Percentiles rank a stretch among this genome's conserved stretches.
These are phyloP conservation scores for Sporothrix mexicana DNA, from an alignment of 2,329 filamentous ascomycete species.

Conservation along the genomic window DNA sequence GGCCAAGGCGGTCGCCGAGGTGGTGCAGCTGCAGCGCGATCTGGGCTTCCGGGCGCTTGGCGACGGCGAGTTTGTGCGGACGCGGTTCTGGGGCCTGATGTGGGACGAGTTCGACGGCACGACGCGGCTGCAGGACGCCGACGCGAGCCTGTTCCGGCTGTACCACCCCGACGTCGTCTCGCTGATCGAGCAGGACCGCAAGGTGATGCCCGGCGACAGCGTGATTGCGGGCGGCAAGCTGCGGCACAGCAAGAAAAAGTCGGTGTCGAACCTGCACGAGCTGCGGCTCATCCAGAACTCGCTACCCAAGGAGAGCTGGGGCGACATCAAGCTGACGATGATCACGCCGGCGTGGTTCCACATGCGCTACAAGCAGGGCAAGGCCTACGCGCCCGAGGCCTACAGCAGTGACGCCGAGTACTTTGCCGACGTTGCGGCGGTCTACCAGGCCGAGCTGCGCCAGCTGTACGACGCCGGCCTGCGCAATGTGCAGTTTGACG, in stretches of 20 bases:
- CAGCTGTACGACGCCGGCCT: slow-evolving; percentile 58
- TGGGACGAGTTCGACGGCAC: slow-evolving; percentile 54
- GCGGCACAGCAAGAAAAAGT: slow-evolving; percentile 50
- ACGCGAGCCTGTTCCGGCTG: slow-evolving; percentile 57
- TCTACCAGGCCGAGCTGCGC: slow-evolving; percentile 55
- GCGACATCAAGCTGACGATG: slow-evolving; percentile 65
- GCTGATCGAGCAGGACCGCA: slow-evolving; percentile 57
- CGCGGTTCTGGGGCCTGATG: slow-evolving; percentile 46
- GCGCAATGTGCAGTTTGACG: slow-evolving; percentile 63
- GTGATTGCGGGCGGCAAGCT: slow-evolving; percentile 59
- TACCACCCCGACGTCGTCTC: slow-evolving; percentile 63
- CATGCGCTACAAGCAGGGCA: slow-evolving; percentile 56
- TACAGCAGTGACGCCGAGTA: slow-evolving; percentile 56
- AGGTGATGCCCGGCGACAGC: slow-evolving; percentile 63
- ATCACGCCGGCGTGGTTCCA: slow-evolving; percentile 69
- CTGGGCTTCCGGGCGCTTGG: slow-evolving; percentile 62
- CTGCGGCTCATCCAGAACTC: slow-evolving; percentile 62
- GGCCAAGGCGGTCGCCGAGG: slow-evolving; percentile 62
- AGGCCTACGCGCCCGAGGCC: slow-evolving; percentile 55
- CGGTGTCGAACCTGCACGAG: slow-evolving; percentile 54
- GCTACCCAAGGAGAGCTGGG: slow-evolving; percentile 56
- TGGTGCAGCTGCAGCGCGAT: slow-evolving; percentile 64
- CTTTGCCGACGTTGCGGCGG: slow-evolving; percentile 57
- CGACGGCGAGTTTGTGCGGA: slow-evolving; percentile 63
- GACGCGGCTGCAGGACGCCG: slow-evolving; percentile 51